Evolutionary conservation across 208 protist genomes (phyloP).

Genomic region (Acanthamoeba comandoni): DNA sequence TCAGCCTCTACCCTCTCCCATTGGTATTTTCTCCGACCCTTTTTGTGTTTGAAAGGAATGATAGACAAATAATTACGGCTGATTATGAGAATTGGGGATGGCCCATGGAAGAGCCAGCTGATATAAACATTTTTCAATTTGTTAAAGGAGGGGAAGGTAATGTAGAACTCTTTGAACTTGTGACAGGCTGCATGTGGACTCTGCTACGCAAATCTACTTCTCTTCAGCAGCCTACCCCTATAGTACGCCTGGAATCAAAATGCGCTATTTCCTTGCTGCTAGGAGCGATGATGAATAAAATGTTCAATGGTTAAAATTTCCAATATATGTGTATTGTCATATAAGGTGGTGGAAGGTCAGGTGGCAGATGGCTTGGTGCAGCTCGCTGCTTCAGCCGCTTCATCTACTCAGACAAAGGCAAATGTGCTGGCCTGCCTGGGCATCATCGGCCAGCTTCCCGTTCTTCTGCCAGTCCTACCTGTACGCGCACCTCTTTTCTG

Average conservation of each 20-base stretch:
- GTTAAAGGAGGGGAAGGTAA: too few relatives aligned
- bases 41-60: too few relatives aligned
- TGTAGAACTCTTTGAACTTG: conserved; percentile 38
- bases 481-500: background rate
- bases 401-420: background rate
- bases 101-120: too few relatives aligned
- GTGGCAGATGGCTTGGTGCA: conserved; percentile 69
- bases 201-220: conserved; percentile 52
- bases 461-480: conserved; percentile 15
- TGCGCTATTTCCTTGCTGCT: too few relatives aligned
- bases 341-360: background rate
- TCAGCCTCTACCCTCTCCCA: conserved; percentile 50
- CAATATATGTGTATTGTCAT: background rate
- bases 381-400: conserved; percentile 46
- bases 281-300: too few relatives aligned
- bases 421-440: conserved; percentile 44
- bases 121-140: too few relatives aligned
- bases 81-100: too few relatives aligned
- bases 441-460: conserved; percentile 64
- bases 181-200: conserved; percentile 60
- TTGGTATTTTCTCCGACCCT: too few relatives aligned
- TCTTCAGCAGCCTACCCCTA: conserved; percentile 29
- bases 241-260: too few relatives aligned
- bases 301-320: too few relatives aligned
- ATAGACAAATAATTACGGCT: too few relatives aligned